phyloP scores from a whole-genome alignment of 306 rosid genomes.

The Fragaria nilgerrensis region DNA sequence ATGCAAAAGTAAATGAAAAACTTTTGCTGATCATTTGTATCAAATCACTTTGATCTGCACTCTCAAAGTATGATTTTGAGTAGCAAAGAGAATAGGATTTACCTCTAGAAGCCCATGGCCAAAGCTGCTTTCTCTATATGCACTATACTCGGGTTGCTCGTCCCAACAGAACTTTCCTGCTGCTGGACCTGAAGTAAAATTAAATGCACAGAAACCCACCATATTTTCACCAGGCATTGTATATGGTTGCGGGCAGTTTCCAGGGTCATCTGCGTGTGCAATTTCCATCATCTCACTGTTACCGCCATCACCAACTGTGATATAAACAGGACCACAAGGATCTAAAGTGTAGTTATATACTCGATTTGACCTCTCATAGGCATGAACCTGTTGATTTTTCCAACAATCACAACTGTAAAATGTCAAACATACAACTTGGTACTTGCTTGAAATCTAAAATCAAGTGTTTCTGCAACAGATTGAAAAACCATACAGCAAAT shows the following conservation, averaged over 20 bases:
- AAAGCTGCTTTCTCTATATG: constrained; percentile 88
- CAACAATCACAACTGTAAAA: constrained; percentile 5
- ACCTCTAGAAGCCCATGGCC: constrained; percentile 98
- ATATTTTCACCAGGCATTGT: constrained; percentile 46
- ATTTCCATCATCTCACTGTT: constrained; percentile 80
- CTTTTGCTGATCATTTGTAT: background rate
- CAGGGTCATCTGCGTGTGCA: constrained; percentile 77
- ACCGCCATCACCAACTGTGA: constrained; percentile 86
- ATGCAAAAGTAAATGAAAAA: background rate
- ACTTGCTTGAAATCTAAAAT: background rate
- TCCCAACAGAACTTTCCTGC: constrained; percentile 92
- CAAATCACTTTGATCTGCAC: background rate
- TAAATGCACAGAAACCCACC: constrained; percentile 74
- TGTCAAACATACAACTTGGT: background rate
- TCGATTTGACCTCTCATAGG: constrained; percentile 88
- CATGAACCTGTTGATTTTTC: constrained; percentile 64
- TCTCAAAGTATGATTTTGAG: background rate
- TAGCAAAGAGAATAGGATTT: background rate
- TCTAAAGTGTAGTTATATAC: constrained; percentile 87
- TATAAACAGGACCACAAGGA: constrained; percentile 77
- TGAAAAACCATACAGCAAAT: background rate
- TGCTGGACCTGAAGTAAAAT: constrained; percentile 87
- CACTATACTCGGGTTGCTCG: constrained; percentile 81
- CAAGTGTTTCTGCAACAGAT: background rate
- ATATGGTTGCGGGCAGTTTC: constrained; percentile 78